phyloP scores from a whole-genome alignment of 345 rosid species.

The Eucalyptus grandis region DNA sequence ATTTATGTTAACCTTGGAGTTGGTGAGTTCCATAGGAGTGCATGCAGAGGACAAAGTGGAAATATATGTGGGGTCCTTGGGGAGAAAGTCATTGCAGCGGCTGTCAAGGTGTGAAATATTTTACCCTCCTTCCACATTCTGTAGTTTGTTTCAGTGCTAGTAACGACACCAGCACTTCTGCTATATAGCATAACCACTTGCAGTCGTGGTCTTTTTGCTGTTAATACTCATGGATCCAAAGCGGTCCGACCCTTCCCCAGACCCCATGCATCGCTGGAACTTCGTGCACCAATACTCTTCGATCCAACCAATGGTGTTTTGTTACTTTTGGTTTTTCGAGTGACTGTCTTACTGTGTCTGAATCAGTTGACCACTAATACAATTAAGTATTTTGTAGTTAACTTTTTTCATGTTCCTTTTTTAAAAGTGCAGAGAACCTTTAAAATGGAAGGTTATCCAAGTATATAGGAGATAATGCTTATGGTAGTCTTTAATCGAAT shows the following conservation, averaged over 20 bases:
- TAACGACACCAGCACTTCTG: background rate
- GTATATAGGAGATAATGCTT: background rate
- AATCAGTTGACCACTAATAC: background rate
- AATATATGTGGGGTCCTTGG: constrained; percentile 36
- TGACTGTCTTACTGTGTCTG: background rate
- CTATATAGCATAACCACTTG: background rate
- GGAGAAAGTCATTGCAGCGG: constrained; percentile 66
- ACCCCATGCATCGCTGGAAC: background rate
- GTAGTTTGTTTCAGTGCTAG: background rate
- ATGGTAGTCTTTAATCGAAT: background rate
- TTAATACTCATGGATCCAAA: background rate
- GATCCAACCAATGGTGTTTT: background rate
- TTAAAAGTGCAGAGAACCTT: background rate
- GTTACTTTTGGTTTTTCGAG: background rate
- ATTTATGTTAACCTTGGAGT: constrained; percentile 35
- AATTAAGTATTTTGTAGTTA: background rate
- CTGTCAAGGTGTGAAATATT: constrained; percentile 46
- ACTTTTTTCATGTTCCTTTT: background rate
- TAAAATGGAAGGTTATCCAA: background rate
- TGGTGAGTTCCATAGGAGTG: constrained; percentile 34
- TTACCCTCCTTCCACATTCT: background rate
- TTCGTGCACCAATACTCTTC: background rate
- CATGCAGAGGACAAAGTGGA: constrained; percentile 41
- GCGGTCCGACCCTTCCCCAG: background rate
- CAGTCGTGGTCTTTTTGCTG: background rate